These are phyloP conservation scores for Spencermartinsiella ligniputridi DNA, from an alignment of 1,139 yeast species.

Conservation along the genomic window DNA sequence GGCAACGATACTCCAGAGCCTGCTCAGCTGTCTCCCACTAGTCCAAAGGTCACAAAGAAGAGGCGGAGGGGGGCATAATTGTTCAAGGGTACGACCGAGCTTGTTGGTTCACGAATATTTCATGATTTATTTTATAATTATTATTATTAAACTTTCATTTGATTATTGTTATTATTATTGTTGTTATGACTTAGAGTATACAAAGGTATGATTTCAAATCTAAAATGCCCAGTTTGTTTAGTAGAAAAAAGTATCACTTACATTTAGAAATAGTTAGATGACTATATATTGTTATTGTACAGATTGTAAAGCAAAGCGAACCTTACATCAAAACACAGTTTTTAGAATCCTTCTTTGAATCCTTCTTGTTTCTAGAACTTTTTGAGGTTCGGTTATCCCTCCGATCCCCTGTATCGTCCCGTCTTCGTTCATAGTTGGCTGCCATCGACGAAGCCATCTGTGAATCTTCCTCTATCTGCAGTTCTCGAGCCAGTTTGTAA, in stretches of 20 bases:
- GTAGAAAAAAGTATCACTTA: too few relatives aligned
- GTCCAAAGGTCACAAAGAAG: constrained; percentile 5
- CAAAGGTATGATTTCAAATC: background rate
- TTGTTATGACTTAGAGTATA: background rate
- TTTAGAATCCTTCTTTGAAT: constrained; percentile 15
- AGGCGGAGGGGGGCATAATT: constrained; percentile 4
- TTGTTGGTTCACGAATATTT: too few relatives aligned
- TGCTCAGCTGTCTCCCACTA: background rate
- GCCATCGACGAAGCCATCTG: constrained; percentile 38
- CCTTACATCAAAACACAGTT: constrained; percentile 24
- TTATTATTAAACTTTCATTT: too few relatives aligned
- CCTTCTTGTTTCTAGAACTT: constrained; percentile 9
- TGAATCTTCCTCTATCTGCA: constrained; percentile 63
- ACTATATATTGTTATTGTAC: too few relatives aligned
- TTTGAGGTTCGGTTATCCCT: background rate
- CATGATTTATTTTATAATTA: too few relatives aligned
- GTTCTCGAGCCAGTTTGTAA: constrained; percentile 43
- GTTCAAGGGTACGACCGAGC: too few relatives aligned
- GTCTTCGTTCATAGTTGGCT: background rate
- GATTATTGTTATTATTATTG: too few relatives aligned
- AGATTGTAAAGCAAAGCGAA: too few relatives aligned
- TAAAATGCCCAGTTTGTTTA: background rate
- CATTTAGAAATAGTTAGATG: too few relatives aligned
- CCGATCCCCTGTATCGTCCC: background rate
- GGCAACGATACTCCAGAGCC: constrained; percentile 3